Evolutionary conservation across 345 rosid genomes (phyloP), one percentile per base, ranked within the genome.

Genomic region (Capsella bursapastoris): DNA sequence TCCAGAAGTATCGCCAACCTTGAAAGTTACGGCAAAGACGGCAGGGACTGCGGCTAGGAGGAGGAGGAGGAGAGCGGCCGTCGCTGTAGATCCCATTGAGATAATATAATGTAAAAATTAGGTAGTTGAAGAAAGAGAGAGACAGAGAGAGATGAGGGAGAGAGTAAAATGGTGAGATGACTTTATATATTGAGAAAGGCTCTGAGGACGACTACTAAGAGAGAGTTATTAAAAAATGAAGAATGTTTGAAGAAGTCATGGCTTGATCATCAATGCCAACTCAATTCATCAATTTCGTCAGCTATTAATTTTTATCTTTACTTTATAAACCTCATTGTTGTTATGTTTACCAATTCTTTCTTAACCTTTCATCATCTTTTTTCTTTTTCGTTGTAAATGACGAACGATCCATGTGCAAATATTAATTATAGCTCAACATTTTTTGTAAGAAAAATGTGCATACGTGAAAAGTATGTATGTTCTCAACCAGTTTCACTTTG

Each of bases 1-100:
- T 7, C 79, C 81, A 47, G 49, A 7, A 55, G 8, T 35, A 66
- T 73, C 83, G 3, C 83, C 83, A 41, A 77, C 83, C 44, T 51
- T 47, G 32, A 49, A 68, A 1, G 80, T 68, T 22, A 70, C 81
- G 28, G 83, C 81, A 0, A 48, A 64, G 31, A 43, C 73, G 22
- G 68, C 75, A 29, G 78, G 83, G 70, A 61, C 60, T 56, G 63
- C 65, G 16, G 73, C 45, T 32, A 77, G 65, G 32, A 80, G 25
- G 18, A 80, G 18, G 15, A 80, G 45, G 31, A 80, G 66, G 14
- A 80, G 75, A 49, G 67, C 50, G 12, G 52, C 44, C 22, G 71
- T 9, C 14, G 16, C 47, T 3, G 14, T 34, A 25, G 74, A 61
- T 56, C 75, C 65, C 74, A 57, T 70, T 37, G 70, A 15, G 40